Base-by-base conservation (phyloP, 768 basidiomycete genomes). In the Brasilioporus rufonigricans region DNA sequence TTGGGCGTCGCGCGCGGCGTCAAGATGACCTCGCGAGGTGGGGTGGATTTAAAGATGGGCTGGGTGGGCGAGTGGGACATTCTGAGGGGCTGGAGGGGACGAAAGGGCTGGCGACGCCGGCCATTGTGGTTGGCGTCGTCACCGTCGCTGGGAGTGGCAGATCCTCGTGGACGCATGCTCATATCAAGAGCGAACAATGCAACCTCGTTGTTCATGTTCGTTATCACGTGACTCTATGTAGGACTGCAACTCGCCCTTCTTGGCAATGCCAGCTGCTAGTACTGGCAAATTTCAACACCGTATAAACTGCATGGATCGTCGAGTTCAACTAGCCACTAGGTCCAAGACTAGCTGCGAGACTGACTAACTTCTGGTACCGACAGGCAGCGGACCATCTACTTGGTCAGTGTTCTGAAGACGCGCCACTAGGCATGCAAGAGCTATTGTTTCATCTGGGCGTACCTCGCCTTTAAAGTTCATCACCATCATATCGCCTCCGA, bases 11-110 rank as follows among this genome's bases (percentile, higher is more conserved):
- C 64, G 64, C 66, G 65, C 48, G 52, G 70, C 44, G 40, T 71
- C 52, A 16, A 81, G 76, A 80, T 66, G 43, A 89, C 78, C 59
- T 86, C 81, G 45, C 82, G 77, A 0, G 88, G 89, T 1, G 89
- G 86, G 0, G 85, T 87, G 61, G 87, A 87, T n/a, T 82, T 77
- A 52, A 46, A 5, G 73, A 13, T 74, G 78, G 29, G 80, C 59
- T 55, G 72, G 82, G 63, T 80, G 78, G 23, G 81, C 80, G 38
- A 63, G n/a, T 36, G 41, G 19, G 55, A 54, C 0, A 26, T 10
- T 47, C 47, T 55, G 31, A 31, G 29, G 13, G 44, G 32, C 19
- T 66, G 65, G 27, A 59, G 55, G 7, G 65, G 58, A 8, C 57
- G 57, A 29, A 65, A 62, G 26, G 65, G 63, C 50, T 50, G 60